Base-by-base conservation (phyloP, 805 yeast genomes). In the Wickerhamiella qilinensis region DNA sequence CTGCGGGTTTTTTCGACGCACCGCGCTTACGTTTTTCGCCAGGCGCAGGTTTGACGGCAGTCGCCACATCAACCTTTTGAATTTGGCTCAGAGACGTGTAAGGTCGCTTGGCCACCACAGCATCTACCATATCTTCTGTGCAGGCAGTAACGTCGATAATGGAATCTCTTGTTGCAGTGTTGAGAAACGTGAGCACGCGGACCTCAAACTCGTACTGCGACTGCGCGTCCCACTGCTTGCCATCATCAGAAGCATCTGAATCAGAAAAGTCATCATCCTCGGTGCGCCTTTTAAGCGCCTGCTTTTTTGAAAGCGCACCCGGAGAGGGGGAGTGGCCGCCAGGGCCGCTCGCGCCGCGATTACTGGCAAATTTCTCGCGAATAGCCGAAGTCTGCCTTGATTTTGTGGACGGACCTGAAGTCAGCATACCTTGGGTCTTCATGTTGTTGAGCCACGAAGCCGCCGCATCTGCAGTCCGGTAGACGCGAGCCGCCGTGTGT, bases 61-160 rank as follows among this genome's bases (percentile, higher is more conserved):
- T 55, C n/a, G 55, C 62, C 40, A 82, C 71, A 34, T 72, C 72
- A 36, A 71, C 66, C 33, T 67, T 69, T 21, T 77, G 67, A 34
- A 86, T 73, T 11, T 65, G 69, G 39, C 65, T 70, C 18, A 88
- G 63, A 18, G 72, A 63, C 1, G 48, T 46, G 53, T 67, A 88
- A 1, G 97, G 96, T 48, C 98, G 67, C 41, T 67, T 64, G 4
- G 65, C 58, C n/a, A 82, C 65, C 15, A 91, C 60, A 5, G 63
- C 44, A 24, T 73, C 68, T 0, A 93, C 95, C 21, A 72, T 64
- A 7, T 67, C 70, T 9, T 81, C 75, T 1, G 73, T 63, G 36
- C 84, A 75, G 21, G 75, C 75, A 5, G 91, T 73, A 24, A 86
- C 73, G 59, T 88, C 97, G 9, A 78, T 70, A 33, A 91, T 62